Percentiles rank a stretch among this genome's conserved stretches.
These are phyloP conservation scores for Calonectria pauciramosa DNA, from an alignment of 2,329 filamentous ascomycete genomes.

Conservation along the genomic window DNA sequence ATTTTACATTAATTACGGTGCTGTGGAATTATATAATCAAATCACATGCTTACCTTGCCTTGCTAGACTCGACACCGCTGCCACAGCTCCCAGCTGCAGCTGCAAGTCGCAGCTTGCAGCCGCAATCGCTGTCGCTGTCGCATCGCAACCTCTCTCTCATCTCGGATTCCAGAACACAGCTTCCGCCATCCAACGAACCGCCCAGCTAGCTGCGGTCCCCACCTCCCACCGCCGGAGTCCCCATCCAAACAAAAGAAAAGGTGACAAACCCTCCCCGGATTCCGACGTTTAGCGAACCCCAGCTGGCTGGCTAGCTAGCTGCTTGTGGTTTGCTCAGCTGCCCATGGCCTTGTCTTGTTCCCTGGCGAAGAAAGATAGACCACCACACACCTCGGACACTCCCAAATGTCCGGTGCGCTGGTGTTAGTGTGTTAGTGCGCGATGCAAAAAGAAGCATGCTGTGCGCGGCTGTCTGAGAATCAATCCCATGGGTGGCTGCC, in stretches of 20 bases:
- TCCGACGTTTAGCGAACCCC: background rate
- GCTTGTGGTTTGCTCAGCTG: background rate
- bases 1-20: background rate
- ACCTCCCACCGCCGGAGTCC: slow-evolving; percentile 2
- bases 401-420: background rate
- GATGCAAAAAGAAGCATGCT: background rate
- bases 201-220: background rate
- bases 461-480: background rate
- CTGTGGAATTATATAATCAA: background rate
- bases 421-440: background rate
- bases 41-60: background rate
- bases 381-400: background rate
- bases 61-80: background rate
- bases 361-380: background rate
- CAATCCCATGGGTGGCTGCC: background rate
- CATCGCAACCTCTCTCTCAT: background rate
- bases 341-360: background rate
- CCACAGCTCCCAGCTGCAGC: background rate
- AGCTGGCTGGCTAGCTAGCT: background rate
- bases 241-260: background rate
- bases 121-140: background rate
- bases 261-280: background rate
- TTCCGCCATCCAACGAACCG: background rate
- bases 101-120: background rate
- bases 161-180: slow-evolving; percentile 2